These are phyloP conservation scores for Ramaria sp. DNA, from an alignment of 768 basidiomycete species.

Conservation along the genomic window DNA sequence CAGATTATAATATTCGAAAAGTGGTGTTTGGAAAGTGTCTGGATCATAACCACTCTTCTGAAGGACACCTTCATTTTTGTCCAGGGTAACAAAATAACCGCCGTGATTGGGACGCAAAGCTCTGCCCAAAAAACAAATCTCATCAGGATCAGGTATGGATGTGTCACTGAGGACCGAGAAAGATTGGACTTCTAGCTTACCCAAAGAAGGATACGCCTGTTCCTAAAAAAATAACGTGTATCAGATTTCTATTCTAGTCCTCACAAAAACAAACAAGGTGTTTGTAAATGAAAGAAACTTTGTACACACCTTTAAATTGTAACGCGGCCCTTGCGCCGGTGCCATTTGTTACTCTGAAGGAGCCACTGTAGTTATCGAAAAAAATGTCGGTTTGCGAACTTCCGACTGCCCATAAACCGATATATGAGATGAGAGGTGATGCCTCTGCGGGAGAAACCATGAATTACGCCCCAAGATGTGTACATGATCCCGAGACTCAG, in stretches of 20 bases:
- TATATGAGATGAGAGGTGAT: conserved; percentile 5
- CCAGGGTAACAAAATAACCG: conserved; percentile 30
- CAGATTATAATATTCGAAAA: conserved; percentile 28
- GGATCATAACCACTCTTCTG: conserved; percentile 16
- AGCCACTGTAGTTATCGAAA: neutral
- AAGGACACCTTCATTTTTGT: conserved; percentile 14
- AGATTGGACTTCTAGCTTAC: neutral
- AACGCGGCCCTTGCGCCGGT: neutral
- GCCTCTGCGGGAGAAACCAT: neutral
- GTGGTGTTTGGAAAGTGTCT: conserved; percentile 28
- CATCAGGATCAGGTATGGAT: neutral
- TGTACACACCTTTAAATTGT: neutral
- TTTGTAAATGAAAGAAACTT: neutral
- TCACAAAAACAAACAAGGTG: too few relatives aligned
- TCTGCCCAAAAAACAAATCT: conserved; percentile 12
- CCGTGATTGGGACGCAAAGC: conserved; percentile 39
- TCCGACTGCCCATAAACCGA: conserved; percentile 1
- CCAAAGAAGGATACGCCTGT: conserved; percentile 4
- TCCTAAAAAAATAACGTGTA: neutral
- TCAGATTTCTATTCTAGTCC: too few relatives aligned
- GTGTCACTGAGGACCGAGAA: too few relatives aligned
- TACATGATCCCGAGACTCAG: neutral
- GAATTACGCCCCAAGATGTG: too few relatives aligned
- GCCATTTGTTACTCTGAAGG: neutral
- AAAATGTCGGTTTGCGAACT: neutral